Evolutionary conservation across 202 grass and related monocot species (phyloP).

Genomic region (Setaria viridis): DNA sequence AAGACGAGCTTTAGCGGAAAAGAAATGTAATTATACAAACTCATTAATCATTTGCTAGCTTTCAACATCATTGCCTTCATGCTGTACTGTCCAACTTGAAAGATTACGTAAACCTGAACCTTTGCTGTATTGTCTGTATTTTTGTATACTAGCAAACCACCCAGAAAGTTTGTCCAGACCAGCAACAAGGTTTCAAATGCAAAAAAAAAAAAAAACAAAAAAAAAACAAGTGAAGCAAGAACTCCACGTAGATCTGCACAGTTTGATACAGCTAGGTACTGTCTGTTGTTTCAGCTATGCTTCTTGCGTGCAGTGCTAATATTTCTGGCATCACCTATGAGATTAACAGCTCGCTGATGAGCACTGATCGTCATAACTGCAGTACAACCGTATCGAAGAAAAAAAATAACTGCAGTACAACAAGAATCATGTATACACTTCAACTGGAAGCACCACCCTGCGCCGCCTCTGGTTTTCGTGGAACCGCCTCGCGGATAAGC

Average conservation of each 20-base stretch:
- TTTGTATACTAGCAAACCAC: neutral
- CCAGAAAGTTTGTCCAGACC: neutral
- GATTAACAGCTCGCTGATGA: neutral
- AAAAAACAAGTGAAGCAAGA: too few relatives aligned
- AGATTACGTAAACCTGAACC: neutral
- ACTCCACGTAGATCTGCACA: neutral
- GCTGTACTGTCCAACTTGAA: neutral
- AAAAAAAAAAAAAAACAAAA: too few relatives aligned
- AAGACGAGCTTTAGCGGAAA: neutral
- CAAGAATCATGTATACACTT: neutral
- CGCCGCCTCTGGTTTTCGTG: slow-evolving; percentile 10
- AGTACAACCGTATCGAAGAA: neutral
- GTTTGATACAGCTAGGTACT: neutral
- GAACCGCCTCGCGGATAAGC: slow-evolving; percentile 62
- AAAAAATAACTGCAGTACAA: too few relatives aligned
- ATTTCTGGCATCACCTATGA: neutral
- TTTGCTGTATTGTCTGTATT: neutral
- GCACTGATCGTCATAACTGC: neutral
- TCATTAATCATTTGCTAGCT: neutral
- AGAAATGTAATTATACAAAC: neutral
- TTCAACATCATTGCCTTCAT: neutral
- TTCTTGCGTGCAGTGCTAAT: neutral
- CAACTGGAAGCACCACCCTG: neutral
- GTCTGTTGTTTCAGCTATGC: neutral
- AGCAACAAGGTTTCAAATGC: neutral